phyloP scores from a whole-genome alignment of 2,329 filamentous ascomycete genomes.

The Fusarium veterinarium region DNA sequence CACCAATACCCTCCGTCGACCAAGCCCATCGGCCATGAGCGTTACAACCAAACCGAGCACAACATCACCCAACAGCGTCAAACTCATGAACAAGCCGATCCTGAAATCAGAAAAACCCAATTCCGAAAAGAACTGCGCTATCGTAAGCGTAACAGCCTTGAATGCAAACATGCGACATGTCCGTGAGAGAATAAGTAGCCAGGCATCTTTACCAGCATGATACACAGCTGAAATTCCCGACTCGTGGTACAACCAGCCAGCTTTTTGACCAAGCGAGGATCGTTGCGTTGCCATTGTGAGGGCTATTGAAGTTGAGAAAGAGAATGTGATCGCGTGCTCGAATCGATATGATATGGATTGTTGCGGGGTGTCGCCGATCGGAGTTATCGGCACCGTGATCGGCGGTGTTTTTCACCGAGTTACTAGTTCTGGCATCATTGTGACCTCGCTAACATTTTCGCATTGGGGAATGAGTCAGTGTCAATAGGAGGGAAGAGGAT shows the following conservation, averaged over 20 bases:
- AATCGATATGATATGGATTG: background rate
- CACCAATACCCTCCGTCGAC: slow-evolving; percentile 65
- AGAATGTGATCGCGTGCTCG: slow-evolving; percentile 1
- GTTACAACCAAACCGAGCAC: slow-evolving; percentile 67
- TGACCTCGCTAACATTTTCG: background rate
- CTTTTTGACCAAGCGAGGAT: slow-evolving; percentile 25
- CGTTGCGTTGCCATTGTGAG: slow-evolving; percentile 10
- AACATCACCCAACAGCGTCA: slow-evolving; percentile 72
- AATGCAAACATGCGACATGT: slow-evolving; percentile 72
- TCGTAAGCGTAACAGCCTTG: slow-evolving; percentile 68
- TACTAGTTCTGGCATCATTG: slow-evolving; percentile 15
- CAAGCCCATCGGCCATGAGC: slow-evolving; percentile 68
- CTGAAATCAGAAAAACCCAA: slow-evolving; percentile 66
- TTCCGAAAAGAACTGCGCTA: slow-evolving; percentile 70
- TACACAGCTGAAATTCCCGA: slow-evolving; percentile 62
- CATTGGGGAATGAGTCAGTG: background rate
- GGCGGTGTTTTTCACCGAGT: slow-evolving; percentile 25
- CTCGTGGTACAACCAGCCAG: slow-evolving; percentile 54
- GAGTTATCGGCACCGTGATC: slow-evolving; percentile 31
- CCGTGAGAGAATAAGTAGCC: slow-evolving; percentile 49
- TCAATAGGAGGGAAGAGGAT: background rate
- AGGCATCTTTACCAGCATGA: slow-evolving; percentile 53
- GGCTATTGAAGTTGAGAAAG: background rate
- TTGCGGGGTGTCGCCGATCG: slow-evolving; percentile 32
- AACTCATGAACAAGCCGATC: slow-evolving; percentile 73